Percentiles rank a stretch among this genome's conserved stretches.
Conservation (phyloP, 495 filamentous ascomycete species). For the Amniculicola lignicola region DNA sequence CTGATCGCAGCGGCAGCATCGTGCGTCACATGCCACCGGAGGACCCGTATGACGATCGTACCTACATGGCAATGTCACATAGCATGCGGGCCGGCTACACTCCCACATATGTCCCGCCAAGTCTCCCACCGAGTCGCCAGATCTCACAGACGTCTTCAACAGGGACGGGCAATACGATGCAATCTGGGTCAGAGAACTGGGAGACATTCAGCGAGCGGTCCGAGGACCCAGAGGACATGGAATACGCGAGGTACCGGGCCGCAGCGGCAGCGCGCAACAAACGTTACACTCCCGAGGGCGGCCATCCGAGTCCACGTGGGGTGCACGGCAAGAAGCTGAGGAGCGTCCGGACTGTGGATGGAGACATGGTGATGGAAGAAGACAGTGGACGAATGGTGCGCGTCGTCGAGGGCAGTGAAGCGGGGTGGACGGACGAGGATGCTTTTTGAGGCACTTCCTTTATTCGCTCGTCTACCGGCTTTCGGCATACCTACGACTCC, state of each 20-base stretch:
- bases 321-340: slow-evolving; percentile 36
- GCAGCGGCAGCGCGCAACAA: slow-evolving; percentile 63
- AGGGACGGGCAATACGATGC: slow-evolving; percentile 54
- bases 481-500: no score
- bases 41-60: slow-evolving; percentile 75
- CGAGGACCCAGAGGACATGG: slow-evolving; percentile 67
- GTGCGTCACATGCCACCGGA: slow-evolving; percentile 79
- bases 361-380: slow-evolving; percentile 34
- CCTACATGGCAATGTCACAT: slow-evolving; percentile 22
- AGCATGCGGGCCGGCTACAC: slow-evolving; percentile 35
- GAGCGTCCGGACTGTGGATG: slow-evolving; percentile 29
- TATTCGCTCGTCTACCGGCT: no score
- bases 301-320: slow-evolving; percentile 47
- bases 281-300: slow-evolving; percentile 59
- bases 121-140: slow-evolving; percentile 59
- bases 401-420: slow-evolving; percentile 43
- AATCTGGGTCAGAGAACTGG: slow-evolving; percentile 90
- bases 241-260: slow-evolving; percentile 76
- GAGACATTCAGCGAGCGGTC: slow-evolving; percentile 63
- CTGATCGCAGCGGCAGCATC: slow-evolving; percentile 59
- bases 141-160: slow-evolving; percentile 63
- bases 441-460: slow-evolving; percentile 32
- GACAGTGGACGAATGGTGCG: slow-evolving; percentile 32
- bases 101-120: slow-evolving; percentile 45
- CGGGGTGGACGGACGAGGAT: slow-evolving; percentile 46